Base-by-base conservation (phyloP, 345 rosid species). In the Capsella bursapastoris region DNA sequence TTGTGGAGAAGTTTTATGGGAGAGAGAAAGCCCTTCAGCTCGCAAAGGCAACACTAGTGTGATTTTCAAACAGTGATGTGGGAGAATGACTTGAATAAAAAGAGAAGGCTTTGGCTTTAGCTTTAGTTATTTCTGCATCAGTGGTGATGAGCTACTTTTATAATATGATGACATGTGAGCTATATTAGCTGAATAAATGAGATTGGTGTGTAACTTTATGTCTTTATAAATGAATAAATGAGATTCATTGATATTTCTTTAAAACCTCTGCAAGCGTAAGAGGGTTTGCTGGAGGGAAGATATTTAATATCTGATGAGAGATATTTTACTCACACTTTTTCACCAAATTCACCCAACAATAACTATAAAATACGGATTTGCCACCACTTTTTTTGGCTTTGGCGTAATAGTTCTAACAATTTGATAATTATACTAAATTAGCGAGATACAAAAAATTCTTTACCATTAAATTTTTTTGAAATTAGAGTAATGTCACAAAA, bases 1-100 rank as follows among this genome's bases (percentile, higher is more conserved):
- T 89, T 4, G 91, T 89, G 57, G 97, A 90, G 86, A 92, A 95
- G 83, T 71, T 90, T 43, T 86, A 83, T n/a, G 97, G 99, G 34
- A 85, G 91, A 15, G 75, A 78, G 61, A 90, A 89, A 72, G 96
- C 87, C 1, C 61, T 95, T 9, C 93, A 89, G 74, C 87, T 92
- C 6, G 92, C 91, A 3, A 92, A 89, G 73, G 68, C 73, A n/a
- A 84, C 91, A 80, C 83, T 92, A 31, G 84, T 92, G 70, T 78
- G 43, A 67, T 5, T 53, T 34, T 9, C 8, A 34, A 57, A 62
- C 11, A 12, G 29, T 64, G 6, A 38, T 8, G 44, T 70, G 18
- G 48, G 61, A 57, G 31, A 51, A 49, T 6, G 63, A 40, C 64
- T 34, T 71, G 35, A 65, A 58, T 69, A 70, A 69, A 53, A 69